A percentile compares a stretch with the other conserved stretches of the same genome.
phyloP scores from a whole-genome alignment of 129 eudicot genomes.

The Glebionis coronaria region DNA sequence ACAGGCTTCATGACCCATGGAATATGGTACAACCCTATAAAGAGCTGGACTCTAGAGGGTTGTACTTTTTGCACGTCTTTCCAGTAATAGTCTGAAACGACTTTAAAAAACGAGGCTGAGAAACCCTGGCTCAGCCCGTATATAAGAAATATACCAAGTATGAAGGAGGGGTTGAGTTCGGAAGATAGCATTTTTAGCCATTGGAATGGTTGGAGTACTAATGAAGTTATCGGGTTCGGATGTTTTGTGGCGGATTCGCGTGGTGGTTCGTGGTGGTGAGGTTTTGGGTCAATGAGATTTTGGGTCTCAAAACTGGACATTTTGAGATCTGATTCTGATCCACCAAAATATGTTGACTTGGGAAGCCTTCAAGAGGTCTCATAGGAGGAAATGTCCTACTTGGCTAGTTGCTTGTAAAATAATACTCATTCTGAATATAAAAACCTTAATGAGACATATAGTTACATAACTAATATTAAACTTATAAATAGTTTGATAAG shows the following conservation, averaged over 20 bases:
- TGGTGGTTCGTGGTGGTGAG: slow-evolving; percentile 31
- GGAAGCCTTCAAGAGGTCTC: slow-evolving; percentile 20
- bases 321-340: slow-evolving; percentile 36
- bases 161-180: slow-evolving; percentile 41
- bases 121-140: slow-evolving; percentile 58
- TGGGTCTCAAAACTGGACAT: slow-evolving; percentile 35
- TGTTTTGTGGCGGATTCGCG: slow-evolving; percentile 21
- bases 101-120: slow-evolving; percentile 34
- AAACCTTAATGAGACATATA: slow-evolving; percentile 39
- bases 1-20: slow-evolving; percentile 66
- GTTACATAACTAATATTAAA: too few relatives aligned
- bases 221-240: slow-evolving; percentile 18
- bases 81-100: slow-evolving; percentile 60
- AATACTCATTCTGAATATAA: not conserved
- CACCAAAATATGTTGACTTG: slow-evolving; percentile 17
- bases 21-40: slow-evolving; percentile 43
- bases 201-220: slow-evolving; percentile 51
- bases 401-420: not conserved
- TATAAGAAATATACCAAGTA: slow-evolving; percentile 47
- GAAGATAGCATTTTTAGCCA: slow-evolving; percentile 49
- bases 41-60: slow-evolving; percentile 49
- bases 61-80: slow-evolving; percentile 59
- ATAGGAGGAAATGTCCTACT: not conserved
- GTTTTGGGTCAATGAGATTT: slow-evolving; percentile 29
- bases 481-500: too few relatives aligned